Conservation (phyloP, 495 filamentous ascomycete genomes). For the Aspergillus ostianus region DNA sequence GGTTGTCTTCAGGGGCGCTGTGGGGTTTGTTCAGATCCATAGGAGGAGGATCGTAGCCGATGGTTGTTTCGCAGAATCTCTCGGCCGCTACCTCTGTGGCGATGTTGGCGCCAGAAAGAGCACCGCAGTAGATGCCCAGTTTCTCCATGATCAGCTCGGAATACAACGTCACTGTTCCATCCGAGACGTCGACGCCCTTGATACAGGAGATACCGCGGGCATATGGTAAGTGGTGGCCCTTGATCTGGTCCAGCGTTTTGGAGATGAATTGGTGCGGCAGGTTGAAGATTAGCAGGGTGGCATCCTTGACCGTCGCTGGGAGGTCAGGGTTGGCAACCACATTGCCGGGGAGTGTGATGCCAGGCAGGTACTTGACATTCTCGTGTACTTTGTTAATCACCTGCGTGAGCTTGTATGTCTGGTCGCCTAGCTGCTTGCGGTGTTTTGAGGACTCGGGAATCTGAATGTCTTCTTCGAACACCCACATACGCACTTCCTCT, state of each 20-base stretch:
- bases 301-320: constrained; percentile 65
- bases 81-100: constrained; percentile 83
- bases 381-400: constrained; percentile 85
- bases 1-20: constrained; percentile 49
- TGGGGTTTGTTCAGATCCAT: constrained; percentile 56
- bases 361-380: constrained; percentile 88
- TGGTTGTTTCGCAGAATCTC: constrained; percentile 86
- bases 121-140: constrained; percentile 86
- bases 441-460: constrained; percentile 54
- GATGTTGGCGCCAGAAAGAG: constrained; percentile 86
- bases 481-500: constrained; percentile 84
- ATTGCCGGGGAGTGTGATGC: constrained; percentile 71
- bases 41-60: constrained; percentile 80
- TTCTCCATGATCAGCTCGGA: constrained; percentile 77
- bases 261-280: constrained; percentile 90
- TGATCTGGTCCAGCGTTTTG: constrained; percentile 70
- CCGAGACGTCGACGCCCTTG: constrained; percentile 84
- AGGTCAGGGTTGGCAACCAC: constrained; percentile 78
- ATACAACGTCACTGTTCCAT: constrained; percentile 71
- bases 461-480: constrained; percentile 74
- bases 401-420: constrained; percentile 71
- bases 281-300: constrained; percentile 84
- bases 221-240: constrained; percentile 75
- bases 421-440: constrained; percentile 49
- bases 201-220: constrained; percentile 88